A percentile compares a stretch with the other conserved stretches of the same genome.
Evolutionary conservation across 2,329 filamentous ascomycete genomes (phyloP).

Genomic region (Aspergillus sp.): DNA sequence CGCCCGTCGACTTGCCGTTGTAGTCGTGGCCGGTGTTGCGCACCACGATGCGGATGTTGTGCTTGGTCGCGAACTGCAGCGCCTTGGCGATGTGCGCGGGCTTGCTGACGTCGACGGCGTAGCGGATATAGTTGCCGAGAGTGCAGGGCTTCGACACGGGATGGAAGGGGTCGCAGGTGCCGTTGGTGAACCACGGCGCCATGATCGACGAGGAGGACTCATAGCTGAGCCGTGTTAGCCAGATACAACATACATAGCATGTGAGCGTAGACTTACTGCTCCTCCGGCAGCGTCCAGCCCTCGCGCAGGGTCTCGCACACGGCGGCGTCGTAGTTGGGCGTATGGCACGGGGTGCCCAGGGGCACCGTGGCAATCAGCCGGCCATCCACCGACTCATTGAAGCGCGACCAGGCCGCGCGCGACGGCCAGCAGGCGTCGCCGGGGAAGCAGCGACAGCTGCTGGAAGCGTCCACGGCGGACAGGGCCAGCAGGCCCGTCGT

Average conservation of each 20-base stretch:
- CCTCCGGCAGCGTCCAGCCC: conserved; percentile 46
- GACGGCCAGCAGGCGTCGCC: conserved; percentile 57
- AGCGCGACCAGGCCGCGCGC: conserved; percentile 43
- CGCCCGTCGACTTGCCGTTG: conserved; percentile 61
- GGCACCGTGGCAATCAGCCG: conserved; percentile 54
- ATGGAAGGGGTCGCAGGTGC: conserved; percentile 45
- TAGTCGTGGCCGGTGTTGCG: conserved; percentile 44
- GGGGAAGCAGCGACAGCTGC: conserved; percentile 50
- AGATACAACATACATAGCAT: too few relatives aligned
- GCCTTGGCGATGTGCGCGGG: conserved; percentile 23
- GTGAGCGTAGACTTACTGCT: conserved; percentile 43
- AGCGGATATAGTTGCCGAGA: conserved; percentile 30
- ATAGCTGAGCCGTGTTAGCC: conserved; percentile 50
- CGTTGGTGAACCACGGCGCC: conserved; percentile 39
- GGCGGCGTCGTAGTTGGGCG: conserved; percentile 45
- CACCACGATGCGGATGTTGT: conserved; percentile 53
- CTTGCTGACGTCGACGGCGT: conserved; percentile 36
- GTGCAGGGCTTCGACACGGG: conserved; percentile 26
- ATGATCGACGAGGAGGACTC: conserved; percentile 50
- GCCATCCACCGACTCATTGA: conserved; percentile 55
- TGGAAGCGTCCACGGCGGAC: background rate
- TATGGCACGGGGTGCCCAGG: conserved; percentile 54
- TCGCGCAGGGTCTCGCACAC: conserved; percentile 43
- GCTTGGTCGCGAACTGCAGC: conserved; percentile 42
- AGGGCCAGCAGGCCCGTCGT: conserved; percentile 4